These are phyloP conservation scores for Ustilago hordei DNA, from an alignment of 1,284 basidiomycete species.

Conservation along the genomic window DNA sequence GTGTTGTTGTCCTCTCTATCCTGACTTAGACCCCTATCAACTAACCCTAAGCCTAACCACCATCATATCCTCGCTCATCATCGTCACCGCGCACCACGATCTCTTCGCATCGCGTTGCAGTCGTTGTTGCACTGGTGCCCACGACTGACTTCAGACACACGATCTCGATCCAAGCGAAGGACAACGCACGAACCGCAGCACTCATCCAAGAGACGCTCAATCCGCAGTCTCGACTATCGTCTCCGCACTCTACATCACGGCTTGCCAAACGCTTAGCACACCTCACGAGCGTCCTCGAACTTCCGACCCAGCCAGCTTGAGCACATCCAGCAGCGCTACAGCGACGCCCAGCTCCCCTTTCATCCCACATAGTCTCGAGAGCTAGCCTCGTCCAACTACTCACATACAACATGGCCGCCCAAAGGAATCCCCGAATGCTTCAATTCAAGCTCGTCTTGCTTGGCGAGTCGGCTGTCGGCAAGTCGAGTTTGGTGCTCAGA, in stretches of 20 bases:
- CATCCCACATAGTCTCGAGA: not conserved
- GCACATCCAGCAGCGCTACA: not conserved
- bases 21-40: conserved; percentile 17
- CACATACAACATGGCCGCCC: conserved; percentile 34
- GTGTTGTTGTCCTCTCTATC: conserved; percentile 1
- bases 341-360: not conserved
- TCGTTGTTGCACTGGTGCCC: not conserved
- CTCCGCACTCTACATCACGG: not conserved
- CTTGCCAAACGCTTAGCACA: no score
- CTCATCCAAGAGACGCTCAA: not conserved
- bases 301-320: no score
- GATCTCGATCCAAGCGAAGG: no score
- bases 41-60: conserved; percentile 14
- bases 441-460: conserved; percentile 63
- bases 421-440: conserved; percentile 46
- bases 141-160: not conserved
- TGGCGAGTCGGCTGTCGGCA: conserved; percentile 96
- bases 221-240: not conserved
- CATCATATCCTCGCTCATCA: not conserved
- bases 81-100: not conserved
- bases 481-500: conserved; percentile 92
- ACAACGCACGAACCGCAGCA: not conserved
- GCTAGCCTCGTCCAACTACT: not conserved
- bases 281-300: no score
- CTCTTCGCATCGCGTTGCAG: not conserved